phyloP scores from a whole-genome alignment of 345 rosid genomes.

The Rhizophora mangle region DNA sequence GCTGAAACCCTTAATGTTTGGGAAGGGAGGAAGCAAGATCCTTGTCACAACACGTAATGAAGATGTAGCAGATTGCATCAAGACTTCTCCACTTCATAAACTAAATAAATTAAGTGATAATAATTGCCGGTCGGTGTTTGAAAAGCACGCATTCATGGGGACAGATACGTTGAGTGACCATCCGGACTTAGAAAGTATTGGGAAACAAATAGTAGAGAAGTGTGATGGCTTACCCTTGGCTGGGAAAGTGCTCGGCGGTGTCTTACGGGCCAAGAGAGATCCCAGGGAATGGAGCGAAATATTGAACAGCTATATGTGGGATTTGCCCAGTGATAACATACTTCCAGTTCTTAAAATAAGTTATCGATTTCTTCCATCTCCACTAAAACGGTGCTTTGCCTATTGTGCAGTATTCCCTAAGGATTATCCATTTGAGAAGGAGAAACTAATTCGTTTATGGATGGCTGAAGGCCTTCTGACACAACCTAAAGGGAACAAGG shows the following conservation, averaged over 20 bases:
- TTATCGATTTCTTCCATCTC: conserved; percentile 5
- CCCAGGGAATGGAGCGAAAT: conserved; percentile 13
- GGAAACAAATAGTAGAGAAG: conserved; percentile 6
- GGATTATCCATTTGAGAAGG: background rate
- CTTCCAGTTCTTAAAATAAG: background rate
- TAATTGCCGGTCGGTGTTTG: conserved; percentile 17
- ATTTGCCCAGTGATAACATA: background rate
- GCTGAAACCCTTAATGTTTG: background rate
- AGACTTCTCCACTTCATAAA: background rate
- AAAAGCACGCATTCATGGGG: conserved; percentile 2
- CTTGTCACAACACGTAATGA: conserved; percentile 1
- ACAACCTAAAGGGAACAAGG: background rate
- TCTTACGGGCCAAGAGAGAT: background rate
- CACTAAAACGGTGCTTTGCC: background rate
- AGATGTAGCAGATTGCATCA: background rate
- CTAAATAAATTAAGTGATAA: background rate
- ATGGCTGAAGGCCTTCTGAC: conserved; percentile 21
- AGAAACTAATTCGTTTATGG: conserved; percentile 5
- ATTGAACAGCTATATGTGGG: conserved; percentile 8
- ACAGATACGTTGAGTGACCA: background rate
- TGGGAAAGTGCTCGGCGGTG: conserved; percentile 12
- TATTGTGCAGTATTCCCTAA: background rate
- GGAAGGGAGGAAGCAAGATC: conserved; percentile 12
- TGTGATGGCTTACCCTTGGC: conserved; percentile 23
- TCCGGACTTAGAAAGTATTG: background rate